These are phyloP conservation scores for Phytophthora fragariaefolia DNA, from an alignment of 352 stramenopile species.

Conservation along the genomic window DNA sequence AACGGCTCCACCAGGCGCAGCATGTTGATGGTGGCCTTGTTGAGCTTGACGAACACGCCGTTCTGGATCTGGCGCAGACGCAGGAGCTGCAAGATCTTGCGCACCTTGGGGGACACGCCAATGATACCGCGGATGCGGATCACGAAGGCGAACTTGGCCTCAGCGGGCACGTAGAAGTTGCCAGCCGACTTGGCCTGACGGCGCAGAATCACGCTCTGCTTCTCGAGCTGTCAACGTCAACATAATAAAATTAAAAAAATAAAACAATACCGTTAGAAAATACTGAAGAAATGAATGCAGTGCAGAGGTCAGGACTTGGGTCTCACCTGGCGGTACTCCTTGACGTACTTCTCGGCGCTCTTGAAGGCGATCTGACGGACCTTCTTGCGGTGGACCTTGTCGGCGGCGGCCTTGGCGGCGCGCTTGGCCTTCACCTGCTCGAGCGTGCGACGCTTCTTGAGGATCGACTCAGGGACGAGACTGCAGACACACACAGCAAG, in stretches of 20 bases:
- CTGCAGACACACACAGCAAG: constrained; percentile 44
- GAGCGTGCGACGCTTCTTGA: constrained; percentile 92
- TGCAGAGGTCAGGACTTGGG: too few species aligned
- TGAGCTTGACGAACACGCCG: constrained; percentile 99
- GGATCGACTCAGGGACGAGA: constrained; percentile 90
- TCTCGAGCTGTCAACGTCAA: constrained; percentile 89
- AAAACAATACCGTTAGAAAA: too few species aligned
- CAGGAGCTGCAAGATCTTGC: constrained; percentile 99
- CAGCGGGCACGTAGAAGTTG: constrained; percentile 97
- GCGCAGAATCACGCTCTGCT: constrained; percentile 93
- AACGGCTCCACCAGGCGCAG: constrained; percentile 98
- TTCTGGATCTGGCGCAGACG: constrained; percentile 99
- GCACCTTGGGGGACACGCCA: constrained; percentile 89
- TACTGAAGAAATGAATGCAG: too few species aligned
- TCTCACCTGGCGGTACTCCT: constrained; percentile 95
- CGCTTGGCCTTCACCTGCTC: constrained; percentile 91
- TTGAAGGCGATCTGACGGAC: constrained; percentile 93
- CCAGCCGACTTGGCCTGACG: constrained; percentile 95
- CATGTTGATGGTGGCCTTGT: constrained; percentile 99
- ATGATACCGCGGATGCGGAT: constrained; percentile 99
- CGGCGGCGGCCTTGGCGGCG: constrained; percentile 68
- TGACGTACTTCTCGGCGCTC: constrained; percentile 98
- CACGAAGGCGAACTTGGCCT: constrained; percentile 98
- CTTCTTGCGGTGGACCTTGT: constrained; percentile 89
- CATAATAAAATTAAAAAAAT: constrained; percentile 8